Evolutionary conservation across 768 basidiomycete genomes (phyloP).

Genomic region (Boletus vermiculosoides): DNA sequence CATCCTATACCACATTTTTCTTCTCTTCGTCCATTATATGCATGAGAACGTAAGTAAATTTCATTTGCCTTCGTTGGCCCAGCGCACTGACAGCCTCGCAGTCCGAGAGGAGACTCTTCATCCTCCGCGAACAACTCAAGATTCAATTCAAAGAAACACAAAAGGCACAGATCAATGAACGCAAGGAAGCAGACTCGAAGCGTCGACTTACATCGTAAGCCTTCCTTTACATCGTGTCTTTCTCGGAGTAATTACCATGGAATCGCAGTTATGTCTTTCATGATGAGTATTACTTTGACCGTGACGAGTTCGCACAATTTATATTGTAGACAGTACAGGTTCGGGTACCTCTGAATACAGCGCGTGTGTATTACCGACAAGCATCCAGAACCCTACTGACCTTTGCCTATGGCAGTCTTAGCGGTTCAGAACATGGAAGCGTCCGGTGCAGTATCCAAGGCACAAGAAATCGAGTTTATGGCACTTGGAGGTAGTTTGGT

Average conservation of each 20-base stretch:
- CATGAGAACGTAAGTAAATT: conserved; percentile 50
- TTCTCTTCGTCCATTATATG: conserved; percentile 75
- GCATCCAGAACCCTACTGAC: background rate
- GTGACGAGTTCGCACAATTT: conserved; percentile 9
- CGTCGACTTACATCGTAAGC: conserved; percentile 75
- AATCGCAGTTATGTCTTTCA: conserved; percentile 66
- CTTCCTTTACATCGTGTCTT: conserved; percentile 22
- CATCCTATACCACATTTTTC: conserved; percentile 73
- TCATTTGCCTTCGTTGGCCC: background rate
- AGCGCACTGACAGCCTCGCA: conserved; percentile 4
- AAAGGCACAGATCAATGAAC: conserved; percentile 73
- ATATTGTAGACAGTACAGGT: conserved; percentile 48
- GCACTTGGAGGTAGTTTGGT: conserved; percentile 78
- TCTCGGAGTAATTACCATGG: conserved; percentile 1
- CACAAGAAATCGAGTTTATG: conserved; percentile 85
- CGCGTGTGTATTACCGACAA: conserved; percentile 38
- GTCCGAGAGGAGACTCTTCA: conserved; percentile 64
- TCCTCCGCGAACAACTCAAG: conserved; percentile 73
- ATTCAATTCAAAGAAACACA: conserved; percentile 68
- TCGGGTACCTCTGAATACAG: conserved; percentile 79
- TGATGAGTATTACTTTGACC: conserved; percentile 48
- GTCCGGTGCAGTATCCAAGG: conserved; percentile 64
- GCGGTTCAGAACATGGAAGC: conserved; percentile 94
- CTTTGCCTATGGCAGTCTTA: conserved; percentile 42
- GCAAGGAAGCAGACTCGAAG: conserved; percentile 77